Percentiles rank a stretch among this genome's conserved stretches.
Conservation (phyloP, 1,284 basidiomycete species). For the Meira nashicola region DNA sequence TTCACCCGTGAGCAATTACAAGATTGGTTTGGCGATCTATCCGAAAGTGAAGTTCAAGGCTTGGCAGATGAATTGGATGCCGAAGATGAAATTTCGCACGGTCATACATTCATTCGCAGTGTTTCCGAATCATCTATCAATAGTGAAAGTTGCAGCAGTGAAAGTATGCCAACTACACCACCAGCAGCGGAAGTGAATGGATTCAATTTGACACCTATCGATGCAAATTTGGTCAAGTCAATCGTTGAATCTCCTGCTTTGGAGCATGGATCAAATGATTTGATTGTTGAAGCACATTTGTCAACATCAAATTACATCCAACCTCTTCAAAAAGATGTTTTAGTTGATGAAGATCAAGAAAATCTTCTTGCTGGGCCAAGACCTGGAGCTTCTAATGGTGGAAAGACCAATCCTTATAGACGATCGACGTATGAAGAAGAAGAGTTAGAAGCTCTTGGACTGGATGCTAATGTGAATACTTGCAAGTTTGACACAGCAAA, state of each 20-base stretch:
- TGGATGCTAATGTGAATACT: background rate
- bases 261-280: conserved; percentile 12
- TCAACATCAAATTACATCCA: background rate
- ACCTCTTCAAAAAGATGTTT: conserved; percentile 13
- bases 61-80: conserved; percentile 31
- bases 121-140: background rate
- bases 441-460: conserved; percentile 21
- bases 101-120: conserved; percentile 3
- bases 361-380: background rate
- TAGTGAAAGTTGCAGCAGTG: background rate
- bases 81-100: conserved; percentile 15
- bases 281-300: conserved; percentile 19
- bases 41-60: conserved; percentile 25
- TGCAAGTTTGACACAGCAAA: conserved; percentile 25
- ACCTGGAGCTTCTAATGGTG: background rate
- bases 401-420: conserved; percentile 24
- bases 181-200: conserved; percentile 13
- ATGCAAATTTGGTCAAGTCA: conserved; percentile 6
- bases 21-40: conserved; percentile 19
- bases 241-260: background rate
- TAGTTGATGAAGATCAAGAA: conserved; percentile 12
- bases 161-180: conserved; percentile 15
- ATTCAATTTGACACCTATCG: conserved; percentile 18
- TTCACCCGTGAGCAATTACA: conserved; percentile 23
- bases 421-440: conserved; percentile 35